Evolutionary conservation across 1,284 basidiomycete genomes (phyloP), one percentile per base, ranked within the genome.

Genomic region (Tausonia pullulans): DNA sequence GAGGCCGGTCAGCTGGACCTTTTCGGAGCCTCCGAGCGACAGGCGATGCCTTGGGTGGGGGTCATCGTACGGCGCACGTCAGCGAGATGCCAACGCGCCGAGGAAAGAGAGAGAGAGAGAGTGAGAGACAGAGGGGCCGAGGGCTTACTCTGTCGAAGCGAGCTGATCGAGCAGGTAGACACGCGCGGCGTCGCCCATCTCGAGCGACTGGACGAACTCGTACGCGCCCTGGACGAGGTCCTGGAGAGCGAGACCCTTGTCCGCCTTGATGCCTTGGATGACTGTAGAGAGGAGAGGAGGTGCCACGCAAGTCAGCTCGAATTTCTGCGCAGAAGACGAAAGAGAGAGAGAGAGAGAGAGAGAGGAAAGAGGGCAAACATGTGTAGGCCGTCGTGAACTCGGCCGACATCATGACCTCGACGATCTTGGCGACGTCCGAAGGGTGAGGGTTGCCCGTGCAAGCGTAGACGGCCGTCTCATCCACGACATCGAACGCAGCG

Each of bases 371-470:
- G 86, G 27, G 27, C 27, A 69, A 70, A 96, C 93, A 84, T 69
- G 86, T 83, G 73, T 92, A 94, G 11, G 89, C 86, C 0, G 90
- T 95, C 0, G 91, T 93, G 71, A 98, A 98, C 71, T 98, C 95
- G 71, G 97, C 92, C 7, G 87, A 83, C 75, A 98, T 84, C 96
- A 99, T 98, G 10, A 88, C 91, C 70, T 92, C 87, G 48, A 98
- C 88, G 44, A 98, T 88, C 5, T 84, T 83, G 72, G 94, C 90
- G 60, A 99, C 90, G 75, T 98, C 95, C 41, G 83, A 81, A 0
- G 96, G 96, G 73, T 96, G 92, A 13, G 96, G 96, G 69, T 87
- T 92, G 40, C 96, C 96, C 0, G 96, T 98, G 74, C 95, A 98
- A 69, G 88, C 90, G 76, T 98, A 99, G 16, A 99, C 86, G 67